phyloP scores from a whole-genome alignment of 1,139 yeast genomes.

The Nakaseomyces bracarensis region DNA sequence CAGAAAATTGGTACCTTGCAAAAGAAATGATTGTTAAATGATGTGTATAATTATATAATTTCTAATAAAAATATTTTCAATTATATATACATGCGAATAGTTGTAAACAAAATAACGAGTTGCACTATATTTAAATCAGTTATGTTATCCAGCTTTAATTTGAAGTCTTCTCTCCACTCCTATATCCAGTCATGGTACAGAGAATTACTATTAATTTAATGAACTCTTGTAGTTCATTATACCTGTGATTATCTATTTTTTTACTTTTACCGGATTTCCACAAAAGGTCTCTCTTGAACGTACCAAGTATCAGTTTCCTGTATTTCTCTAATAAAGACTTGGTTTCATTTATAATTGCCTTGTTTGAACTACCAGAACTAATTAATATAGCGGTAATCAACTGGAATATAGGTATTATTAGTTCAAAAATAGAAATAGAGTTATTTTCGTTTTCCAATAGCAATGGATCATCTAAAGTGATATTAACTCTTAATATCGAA shows the following conservation, averaged over 20 bases:
- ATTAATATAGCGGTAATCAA: conserved; percentile 58
- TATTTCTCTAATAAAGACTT: conserved; percentile 46
- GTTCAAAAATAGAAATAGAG: conserved; percentile 52
- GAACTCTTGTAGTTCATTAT: conserved; percentile 40
- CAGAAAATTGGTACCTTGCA: conserved; percentile 41
- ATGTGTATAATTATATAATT: not conserved
- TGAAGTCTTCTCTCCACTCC: conserved; percentile 18
- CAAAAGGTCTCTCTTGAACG: conserved; percentile 58
- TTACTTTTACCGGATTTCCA: conserved; percentile 24
- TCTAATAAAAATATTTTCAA: not conserved
- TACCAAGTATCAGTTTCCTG: conserved; percentile 51
- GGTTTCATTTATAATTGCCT: conserved; percentile 50
- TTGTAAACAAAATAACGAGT: too few species aligned
- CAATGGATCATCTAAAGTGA: conserved; percentile 47
- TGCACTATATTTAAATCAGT: not conserved
- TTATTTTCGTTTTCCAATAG: conserved; percentile 30
- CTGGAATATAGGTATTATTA: conserved; percentile 73
- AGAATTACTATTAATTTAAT: conserved; percentile 50
- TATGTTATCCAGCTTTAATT: not conserved
- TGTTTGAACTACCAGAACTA: conserved; percentile 74
- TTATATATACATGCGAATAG: too few species aligned
- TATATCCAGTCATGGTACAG: conserved; percentile 44
- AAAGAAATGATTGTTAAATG: not conserved
- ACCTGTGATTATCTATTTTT: conserved; percentile 19
- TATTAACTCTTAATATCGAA: conserved; percentile 35